Evolutionary conservation across 108 stramenopile genomes (phyloP).

Genomic region (Epithemia pelagica): DNA sequence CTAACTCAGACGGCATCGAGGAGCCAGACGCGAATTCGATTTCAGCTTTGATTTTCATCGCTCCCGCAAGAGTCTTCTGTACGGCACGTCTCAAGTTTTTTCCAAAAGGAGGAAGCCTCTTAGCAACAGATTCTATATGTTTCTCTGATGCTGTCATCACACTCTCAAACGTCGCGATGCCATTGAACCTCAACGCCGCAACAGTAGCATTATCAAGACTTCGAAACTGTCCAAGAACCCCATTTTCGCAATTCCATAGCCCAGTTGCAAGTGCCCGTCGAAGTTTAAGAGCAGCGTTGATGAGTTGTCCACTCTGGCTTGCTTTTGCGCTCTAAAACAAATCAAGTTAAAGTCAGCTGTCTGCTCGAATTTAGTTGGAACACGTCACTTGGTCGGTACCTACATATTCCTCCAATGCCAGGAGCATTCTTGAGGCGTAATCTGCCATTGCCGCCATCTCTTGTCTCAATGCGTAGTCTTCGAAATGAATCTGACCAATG

Average conservation of each 20-base stretch:
- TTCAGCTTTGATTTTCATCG: slow-evolving; percentile 40
- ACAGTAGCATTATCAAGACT: slow-evolving; percentile 47
- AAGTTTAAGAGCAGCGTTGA: slow-evolving; percentile 44
- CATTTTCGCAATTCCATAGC: slow-evolving; percentile 60
- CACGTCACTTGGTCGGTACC: too few species aligned
- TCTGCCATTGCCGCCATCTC: slow-evolving; percentile 60
- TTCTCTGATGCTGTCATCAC: slow-evolving; percentile 40
- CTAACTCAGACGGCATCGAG: slow-evolving; percentile 16
- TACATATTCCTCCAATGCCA: slow-evolving; percentile 59
- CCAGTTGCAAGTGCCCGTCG: slow-evolving; percentile 48
- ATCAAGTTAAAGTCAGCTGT: too few species aligned
- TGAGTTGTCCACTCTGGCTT: slow-evolving; percentile 55
- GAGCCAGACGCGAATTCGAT: slow-evolving; percentile 24
- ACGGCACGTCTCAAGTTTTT: slow-evolving; percentile 40
- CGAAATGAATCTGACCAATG: slow-evolving; percentile 54
- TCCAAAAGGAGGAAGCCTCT: slow-evolving; percentile 50
- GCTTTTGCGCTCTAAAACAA: slow-evolving; percentile 33
- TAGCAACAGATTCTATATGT: slow-evolving; percentile 39
- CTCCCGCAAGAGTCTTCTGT: slow-evolving; percentile 37
- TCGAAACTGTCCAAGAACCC: slow-evolving; percentile 71
- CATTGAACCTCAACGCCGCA: slow-evolving; percentile 32
- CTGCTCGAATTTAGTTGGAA: too few species aligned
- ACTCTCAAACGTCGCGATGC: slow-evolving; percentile 65
- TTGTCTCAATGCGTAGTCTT: slow-evolving; percentile 54
- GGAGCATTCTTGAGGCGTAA: slow-evolving; percentile 55